Evolutionary conservation across 2,329 filamentous ascomycete genomes (phyloP), one percentile per base, ranked within the genome.

Genomic region (Xylariaceae sp.): DNA sequence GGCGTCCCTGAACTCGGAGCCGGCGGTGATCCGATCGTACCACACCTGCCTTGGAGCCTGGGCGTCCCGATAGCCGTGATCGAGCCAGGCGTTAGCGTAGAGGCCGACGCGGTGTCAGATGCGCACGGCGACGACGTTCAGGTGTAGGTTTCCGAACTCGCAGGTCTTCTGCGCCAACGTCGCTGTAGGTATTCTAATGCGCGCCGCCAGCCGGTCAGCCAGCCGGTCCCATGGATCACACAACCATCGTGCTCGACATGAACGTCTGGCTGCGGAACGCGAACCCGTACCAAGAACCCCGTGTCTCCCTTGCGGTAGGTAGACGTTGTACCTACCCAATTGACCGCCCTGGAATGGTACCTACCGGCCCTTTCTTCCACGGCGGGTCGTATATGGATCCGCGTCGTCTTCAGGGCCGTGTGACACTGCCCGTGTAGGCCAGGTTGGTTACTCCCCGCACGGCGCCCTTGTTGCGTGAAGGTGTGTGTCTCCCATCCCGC

Each of bases 1-100:
- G 1, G 71, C 75, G 63, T 78, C 76, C 7, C 67, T 66, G 57
- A 74, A 76, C 1, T 65, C 70, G 2, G 74, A 75, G 1, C 77
- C 79, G 7, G 75, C 68, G 5, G 75, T 73, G 56, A 81, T 74
- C 70, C 80, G 74, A 59, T 81, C 79, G 60, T 75, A 79, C 77
- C 78, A 82, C n/a, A 81, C 64, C 67, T 79, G 72, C 9, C 79
- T 70, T 20, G 74, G 75, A 0, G 65, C 61, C 69, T 81, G 78
- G 16, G 57, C 72, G 0, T 76, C 77, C 45, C 70, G 71, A 14
- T 69, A 63, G 1, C 67, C 67, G 40, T 77, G 69, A 56, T 81
- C 78, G 54, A 78, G 68, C 79, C 79, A 81, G 10, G 73, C 73
- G 62, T 81, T 81, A 0, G 78, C 79, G 65, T 82, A 81, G 29